Evolutionary conservation across 805 yeast species (phyloP), one percentile per base, ranked within the genome.

Genomic region (Schwanniomyces sp.): DNA sequence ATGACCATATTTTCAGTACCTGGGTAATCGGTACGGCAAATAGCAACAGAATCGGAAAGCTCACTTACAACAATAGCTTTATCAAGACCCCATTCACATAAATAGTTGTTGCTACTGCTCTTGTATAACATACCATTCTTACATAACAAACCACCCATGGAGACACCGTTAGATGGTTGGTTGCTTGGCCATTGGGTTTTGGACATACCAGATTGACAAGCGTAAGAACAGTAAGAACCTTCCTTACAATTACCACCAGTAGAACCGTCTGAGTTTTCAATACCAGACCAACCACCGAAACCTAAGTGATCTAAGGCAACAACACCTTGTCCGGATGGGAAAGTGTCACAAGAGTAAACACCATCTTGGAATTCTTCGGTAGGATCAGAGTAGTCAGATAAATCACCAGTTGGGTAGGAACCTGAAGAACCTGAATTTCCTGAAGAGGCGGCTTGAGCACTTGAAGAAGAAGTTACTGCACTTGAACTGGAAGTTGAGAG

Each of bases 21-120:
- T 64, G 99, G 99, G 82, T 92, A 92, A 70, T 92, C 99, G 52
- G 99, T 92, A 79, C 97, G 88, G 81, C 99, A 94, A 62, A 94
- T 74, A 50, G 98, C 92, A 59, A 92, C 91, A 45, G 78, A 78
- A 50, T 85, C 66, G 55, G 68, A 63, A 49, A 88, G 71, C 58
- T 87, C 76, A 59, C 83, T 81, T 49, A 77, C 86, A 57, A 87
- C 91, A 45, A 69, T 64, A 42, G 96, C 95, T 44, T 85, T 68
- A 46, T 82, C 76, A 32, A 64, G 70, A 64, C 96, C 98, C 92
- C 96, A 88, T 64, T 79, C 89, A 79, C 99, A 92, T 63, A 92
- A 80, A 74, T 82, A 73, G 59, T 82, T 73, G 69, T 77, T 73
- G 5, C 43, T 39, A 82, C 89, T 88, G 54, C 96, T 73, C 67